Conservation (phyloP, 2,329 filamentous ascomycete species). For the Colletotrichum incanum region DNA sequence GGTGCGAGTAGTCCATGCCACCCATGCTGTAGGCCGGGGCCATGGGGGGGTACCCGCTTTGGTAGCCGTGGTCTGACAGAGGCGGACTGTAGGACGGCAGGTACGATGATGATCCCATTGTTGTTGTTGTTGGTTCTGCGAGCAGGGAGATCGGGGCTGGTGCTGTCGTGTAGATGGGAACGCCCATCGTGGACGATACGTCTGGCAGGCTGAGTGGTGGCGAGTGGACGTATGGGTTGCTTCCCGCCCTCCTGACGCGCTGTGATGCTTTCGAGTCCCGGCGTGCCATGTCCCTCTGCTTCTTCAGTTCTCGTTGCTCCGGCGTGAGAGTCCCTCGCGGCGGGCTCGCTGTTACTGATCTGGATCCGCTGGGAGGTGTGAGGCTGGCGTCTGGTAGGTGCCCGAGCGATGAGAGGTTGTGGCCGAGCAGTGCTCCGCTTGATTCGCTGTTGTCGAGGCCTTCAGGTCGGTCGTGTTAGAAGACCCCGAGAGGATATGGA, state of each 20-base stretch:
- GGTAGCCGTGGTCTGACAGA: slow-evolving; percentile 59
- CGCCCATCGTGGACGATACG: slow-evolving; percentile 57
- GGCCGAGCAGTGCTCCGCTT: slow-evolving; percentile 55
- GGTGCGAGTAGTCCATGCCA: slow-evolving; percentile 60
- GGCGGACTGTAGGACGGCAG: slow-evolving; percentile 67
- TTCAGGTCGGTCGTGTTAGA: slow-evolving; percentile 36
- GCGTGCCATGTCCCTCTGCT: slow-evolving; percentile 72
- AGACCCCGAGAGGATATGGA: neutral
- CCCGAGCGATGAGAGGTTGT: slow-evolving; percentile 64
- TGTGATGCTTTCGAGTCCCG: slow-evolving; percentile 70
- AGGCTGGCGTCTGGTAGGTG: slow-evolving; percentile 65
- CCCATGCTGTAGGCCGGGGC: slow-evolving; percentile 59
- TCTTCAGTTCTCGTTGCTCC: slow-evolving; percentile 74
- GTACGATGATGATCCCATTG: slow-evolving; percentile 61
- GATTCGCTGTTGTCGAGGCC: slow-evolving; percentile 51
- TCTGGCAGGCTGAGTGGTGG: slow-evolving; percentile 62
- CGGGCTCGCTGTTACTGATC: slow-evolving; percentile 72
- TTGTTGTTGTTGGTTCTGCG: slow-evolving; percentile 63
- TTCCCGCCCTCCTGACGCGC: slow-evolving; percentile 67
- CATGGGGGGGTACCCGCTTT: slow-evolving; percentile 53
- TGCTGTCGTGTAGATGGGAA: slow-evolving; percentile 68
- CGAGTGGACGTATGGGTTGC: slow-evolving; percentile 58
- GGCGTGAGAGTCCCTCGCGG: slow-evolving; percentile 68
- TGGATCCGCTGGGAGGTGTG: slow-evolving; percentile 64
- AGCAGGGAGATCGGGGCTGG: slow-evolving; percentile 67